Evolutionary conservation across 2,329 filamentous ascomycete genomes (phyloP).

Genomic region (Curvularia eragrostidis): DNA sequence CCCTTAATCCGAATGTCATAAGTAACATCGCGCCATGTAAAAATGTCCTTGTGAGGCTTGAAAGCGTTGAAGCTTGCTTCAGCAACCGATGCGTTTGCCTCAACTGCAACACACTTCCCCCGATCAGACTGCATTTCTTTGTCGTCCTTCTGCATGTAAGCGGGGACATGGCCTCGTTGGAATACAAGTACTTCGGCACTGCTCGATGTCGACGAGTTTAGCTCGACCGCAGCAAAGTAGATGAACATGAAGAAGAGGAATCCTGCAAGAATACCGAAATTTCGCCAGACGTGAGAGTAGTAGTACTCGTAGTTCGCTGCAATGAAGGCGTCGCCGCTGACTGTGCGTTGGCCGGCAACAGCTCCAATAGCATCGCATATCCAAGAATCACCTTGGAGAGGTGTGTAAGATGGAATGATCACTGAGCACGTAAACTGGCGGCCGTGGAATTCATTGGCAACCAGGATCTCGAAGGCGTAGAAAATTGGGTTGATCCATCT

Average conservation of each 20-base stretch:
- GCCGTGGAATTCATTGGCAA: constrained; percentile 72
- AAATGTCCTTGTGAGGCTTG: constrained; percentile 52
- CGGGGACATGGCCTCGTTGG: constrained; percentile 53
- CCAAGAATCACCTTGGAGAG: constrained; percentile 33
- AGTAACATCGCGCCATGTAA: constrained; percentile 47
- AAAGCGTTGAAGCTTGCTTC: constrained; percentile 51
- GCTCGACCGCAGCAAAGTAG: constrained; percentile 69
- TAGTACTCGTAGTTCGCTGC: constrained; percentile 37
- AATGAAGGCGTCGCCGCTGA: constrained; percentile 51
- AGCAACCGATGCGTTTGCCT: too few species aligned
- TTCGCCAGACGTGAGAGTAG: constrained; percentile 61
- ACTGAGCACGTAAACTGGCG: constrained; percentile 44
- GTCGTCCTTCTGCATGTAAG: constrained; percentile 46
- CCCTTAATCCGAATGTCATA: constrained; percentile 50
- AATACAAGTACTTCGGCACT: constrained; percentile 76
- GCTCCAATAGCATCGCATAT: constrained; percentile 52
- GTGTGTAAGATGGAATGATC: constrained; percentile 46
- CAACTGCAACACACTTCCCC: too few species aligned
- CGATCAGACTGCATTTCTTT: constrained; percentile 47
- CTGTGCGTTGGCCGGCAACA: constrained; percentile 47
- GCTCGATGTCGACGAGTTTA: constrained; percentile 68
- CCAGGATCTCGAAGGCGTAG: constrained; percentile 79
- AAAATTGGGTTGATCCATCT: constrained; percentile 74
- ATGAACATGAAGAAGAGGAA: constrained; percentile 70
- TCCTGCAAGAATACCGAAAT: constrained; percentile 67